phyloP scores from a whole-genome alignment of 768 basidiomycete genomes.

The Kwoniella sp. region DNA sequence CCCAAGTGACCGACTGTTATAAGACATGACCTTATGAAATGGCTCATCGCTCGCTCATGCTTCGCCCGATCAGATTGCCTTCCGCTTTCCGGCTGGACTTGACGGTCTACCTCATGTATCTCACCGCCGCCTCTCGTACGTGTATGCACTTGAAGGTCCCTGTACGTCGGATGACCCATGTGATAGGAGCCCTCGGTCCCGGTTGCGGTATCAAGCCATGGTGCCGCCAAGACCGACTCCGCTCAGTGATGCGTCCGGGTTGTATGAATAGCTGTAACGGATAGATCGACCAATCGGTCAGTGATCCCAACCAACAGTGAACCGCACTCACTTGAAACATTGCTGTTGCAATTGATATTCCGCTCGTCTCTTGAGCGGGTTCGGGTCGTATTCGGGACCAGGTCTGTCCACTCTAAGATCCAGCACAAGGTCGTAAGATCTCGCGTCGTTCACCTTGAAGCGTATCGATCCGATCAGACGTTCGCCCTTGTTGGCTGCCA shows the following conservation, averaged over 20 bases:
- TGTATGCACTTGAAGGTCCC: no score
- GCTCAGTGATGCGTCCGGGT: constrained; percentile 34
- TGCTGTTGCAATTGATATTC: constrained; percentile 51
- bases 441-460: constrained; percentile 49
- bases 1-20: no score
- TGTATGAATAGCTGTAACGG: constrained; percentile 37
- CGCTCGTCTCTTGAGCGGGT: constrained; percentile 37
- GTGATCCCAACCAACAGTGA: background rate
- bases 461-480: constrained; percentile 43
- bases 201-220: background rate
- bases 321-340: constrained; percentile 50
- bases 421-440: constrained; percentile 54
- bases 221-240: background rate
- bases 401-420: constrained; percentile 49
- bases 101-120: no score
- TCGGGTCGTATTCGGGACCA: constrained; percentile 32
- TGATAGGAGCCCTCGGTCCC: no score
- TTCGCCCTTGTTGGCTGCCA: constrained; percentile 54
- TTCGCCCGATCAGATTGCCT: no score
- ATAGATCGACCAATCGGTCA: no score
- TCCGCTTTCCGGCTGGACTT: no score
- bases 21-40: no score
- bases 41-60: no score
- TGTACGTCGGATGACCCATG: no score
- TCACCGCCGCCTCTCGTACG: no score